Evolutionary conservation across 768 basidiomycete species (phyloP).

Genomic region (Obba rivulosa): DNA sequence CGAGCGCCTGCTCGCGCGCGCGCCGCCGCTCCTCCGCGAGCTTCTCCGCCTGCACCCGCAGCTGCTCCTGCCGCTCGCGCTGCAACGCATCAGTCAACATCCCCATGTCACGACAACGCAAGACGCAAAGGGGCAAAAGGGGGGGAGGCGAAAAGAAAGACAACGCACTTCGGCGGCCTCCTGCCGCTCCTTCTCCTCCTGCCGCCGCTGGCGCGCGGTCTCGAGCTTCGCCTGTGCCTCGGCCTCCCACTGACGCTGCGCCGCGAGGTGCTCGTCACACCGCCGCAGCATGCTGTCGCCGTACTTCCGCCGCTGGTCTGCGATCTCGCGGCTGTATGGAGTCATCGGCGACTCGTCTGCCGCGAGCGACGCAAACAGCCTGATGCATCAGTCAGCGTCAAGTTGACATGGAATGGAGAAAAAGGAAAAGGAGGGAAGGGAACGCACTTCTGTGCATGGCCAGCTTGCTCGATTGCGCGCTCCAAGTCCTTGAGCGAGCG

Average conservation of each 20-base stretch:
- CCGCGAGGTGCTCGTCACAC: slow-evolving; percentile 71
- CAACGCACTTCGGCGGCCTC: slow-evolving; percentile 60
- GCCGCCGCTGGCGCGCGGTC: slow-evolving; percentile 68
- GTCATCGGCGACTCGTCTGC: slow-evolving; percentile 61
- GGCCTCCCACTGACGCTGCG: slow-evolving; percentile 66
- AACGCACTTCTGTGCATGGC: slow-evolving; percentile 79
- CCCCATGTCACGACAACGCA: neutral
- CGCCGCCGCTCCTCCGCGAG: slow-evolving; percentile 74
- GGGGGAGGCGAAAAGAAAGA: too few species aligned
- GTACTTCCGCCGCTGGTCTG: slow-evolving; percentile 86
- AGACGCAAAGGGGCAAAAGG: neutral
- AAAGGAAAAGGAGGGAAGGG: neutral
- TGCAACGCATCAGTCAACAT: slow-evolving; percentile 23
- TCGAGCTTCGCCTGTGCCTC: slow-evolving; percentile 72
- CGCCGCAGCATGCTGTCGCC: slow-evolving; percentile 82
- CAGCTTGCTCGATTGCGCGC: slow-evolving; percentile 71
- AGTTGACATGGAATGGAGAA: neutral
- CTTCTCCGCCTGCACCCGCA: slow-evolving; percentile 66
- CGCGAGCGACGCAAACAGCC: slow-evolving; percentile 81
- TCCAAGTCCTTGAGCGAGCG: slow-evolving; percentile 79
- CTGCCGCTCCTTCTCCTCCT: slow-evolving; percentile 68
- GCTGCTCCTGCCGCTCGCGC: slow-evolving; percentile 57
- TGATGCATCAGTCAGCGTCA: slow-evolving; percentile 25
- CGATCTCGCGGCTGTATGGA: slow-evolving; percentile 83
- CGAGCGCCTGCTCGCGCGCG: slow-evolving; percentile 73